Percentiles rank a stretch among this genome's conserved stretches.
These are phyloP conservation scores for Hyphopichia khmerensis DNA, from an alignment of 1,139 yeast genomes.

Conservation along the genomic window DNA sequence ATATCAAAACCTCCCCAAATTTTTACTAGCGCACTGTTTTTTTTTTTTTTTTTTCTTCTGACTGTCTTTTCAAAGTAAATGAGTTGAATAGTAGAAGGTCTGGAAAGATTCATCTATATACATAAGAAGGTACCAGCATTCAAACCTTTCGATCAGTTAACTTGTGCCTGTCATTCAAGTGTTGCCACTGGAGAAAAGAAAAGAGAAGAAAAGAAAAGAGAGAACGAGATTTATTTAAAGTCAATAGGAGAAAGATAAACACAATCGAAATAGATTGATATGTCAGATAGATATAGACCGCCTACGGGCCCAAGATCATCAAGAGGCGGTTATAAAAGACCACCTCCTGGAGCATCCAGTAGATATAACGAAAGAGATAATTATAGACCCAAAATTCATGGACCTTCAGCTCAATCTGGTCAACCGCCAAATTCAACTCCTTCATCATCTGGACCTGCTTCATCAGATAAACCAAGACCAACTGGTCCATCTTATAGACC, in stretches of 20 bases:
- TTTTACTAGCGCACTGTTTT: background rate
- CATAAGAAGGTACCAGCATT: too few species aligned
- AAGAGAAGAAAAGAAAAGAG: background rate
- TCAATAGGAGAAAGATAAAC: too few species aligned
- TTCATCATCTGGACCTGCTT: background rate
- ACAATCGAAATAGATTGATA: too few species aligned
- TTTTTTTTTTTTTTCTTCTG: background rate
- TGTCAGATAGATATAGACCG: constrained; percentile 47
- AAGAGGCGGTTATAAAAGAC: constrained; percentile 15
- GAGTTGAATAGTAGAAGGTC: background rate
- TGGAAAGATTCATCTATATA: too few species aligned
- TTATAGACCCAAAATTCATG: constrained; percentile 12
- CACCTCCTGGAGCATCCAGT: constrained; percentile 11
- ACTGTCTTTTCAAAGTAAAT: background rate
- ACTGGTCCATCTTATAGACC: background rate
- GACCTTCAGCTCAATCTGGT: constrained; percentile 3
- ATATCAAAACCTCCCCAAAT: too few species aligned
- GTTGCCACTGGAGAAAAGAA: too few species aligned
- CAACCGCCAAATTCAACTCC: background rate
- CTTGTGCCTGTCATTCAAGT: too few species aligned
- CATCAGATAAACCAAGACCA: background rate
- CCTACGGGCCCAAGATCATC: constrained; percentile 31
- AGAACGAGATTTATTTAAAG: background rate
- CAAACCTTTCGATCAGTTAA: too few species aligned
- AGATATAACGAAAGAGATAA: constrained; percentile 16